Conservation (phyloP, 2,329 filamentous ascomycete genomes). For the Alternaria sp. region DNA sequence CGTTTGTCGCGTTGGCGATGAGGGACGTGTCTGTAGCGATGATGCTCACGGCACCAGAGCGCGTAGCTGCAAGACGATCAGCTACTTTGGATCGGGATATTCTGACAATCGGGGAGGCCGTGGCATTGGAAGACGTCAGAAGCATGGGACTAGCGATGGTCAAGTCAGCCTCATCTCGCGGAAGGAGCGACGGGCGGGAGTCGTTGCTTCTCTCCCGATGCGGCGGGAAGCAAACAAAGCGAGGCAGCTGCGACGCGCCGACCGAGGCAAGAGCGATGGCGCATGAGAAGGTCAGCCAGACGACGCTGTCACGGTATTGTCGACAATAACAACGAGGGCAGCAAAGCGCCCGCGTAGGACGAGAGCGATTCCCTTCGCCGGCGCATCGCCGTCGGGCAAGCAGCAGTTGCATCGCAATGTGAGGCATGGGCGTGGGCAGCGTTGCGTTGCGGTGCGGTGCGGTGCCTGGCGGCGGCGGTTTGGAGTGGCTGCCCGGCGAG, state of each 20-base stretch:
- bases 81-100: not conserved
- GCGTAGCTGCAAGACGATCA: not conserved
- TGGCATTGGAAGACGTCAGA: not conserved
- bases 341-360: constrained; percentile 34
- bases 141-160: not conserved
- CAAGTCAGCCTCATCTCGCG: constrained; percentile 17
- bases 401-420: constrained; percentile 3
- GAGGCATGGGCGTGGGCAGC: constrained; percentile 13
- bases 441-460: constrained; percentile 25
- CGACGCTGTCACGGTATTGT: constrained; percentile 11
- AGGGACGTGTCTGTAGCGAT: not conserved
- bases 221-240: constrained; percentile 30
- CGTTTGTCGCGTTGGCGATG: constrained; percentile 1
- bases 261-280: constrained; percentile 27
- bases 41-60: not conserved
- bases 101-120: not conserved
- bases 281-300: constrained; percentile 21
- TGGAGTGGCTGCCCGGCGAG: constrained; percentile 42
- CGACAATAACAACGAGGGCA: constrained; percentile 10
- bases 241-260: constrained; percentile 17
- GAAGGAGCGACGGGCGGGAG: constrained; percentile 18
- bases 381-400: constrained; percentile 20
- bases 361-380: constrained; percentile 28
- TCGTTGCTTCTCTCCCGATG: constrained; percentile 27
- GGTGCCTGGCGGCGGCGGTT: constrained; percentile 32